Base-by-base conservation (phyloP, 805 yeast genomes). In the Suhomyces vadensis region DNA sequence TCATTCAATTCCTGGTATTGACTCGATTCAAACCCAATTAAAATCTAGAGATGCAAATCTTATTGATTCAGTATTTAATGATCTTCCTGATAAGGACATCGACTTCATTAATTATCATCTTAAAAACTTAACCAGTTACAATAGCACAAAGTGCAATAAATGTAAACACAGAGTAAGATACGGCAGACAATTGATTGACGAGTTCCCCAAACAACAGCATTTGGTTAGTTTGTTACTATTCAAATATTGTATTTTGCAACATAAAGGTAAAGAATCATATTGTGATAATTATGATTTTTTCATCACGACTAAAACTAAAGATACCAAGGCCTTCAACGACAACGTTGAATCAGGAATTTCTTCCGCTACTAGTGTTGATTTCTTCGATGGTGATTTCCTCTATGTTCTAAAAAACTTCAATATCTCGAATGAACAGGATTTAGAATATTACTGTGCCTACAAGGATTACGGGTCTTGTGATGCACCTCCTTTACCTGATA, bases 371-470 rank as follows among this genome's bases (percentile, higher is more conserved):
- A 53, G 63, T 19, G 53, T 70, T 31, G 58, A 64, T 47, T 63
- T 70, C 42, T 63, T 50, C 36, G 73, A 69, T 53, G 69, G 67
- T 44, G 75, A 69, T 42, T 70, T 67, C 49, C 51, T 67, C 38
- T 67, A 67, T 37, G 57, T 69, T 61, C 47, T 70, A 47, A 58
- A 57, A 43, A 46, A 59, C 43, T 65, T 70, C 58, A 69, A 70
- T 45, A 47, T 56, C 24, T 64, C 73, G 1, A 66, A 69, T 31
- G 67, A 67, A 10, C 55, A 62, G 16, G 70, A 69, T 39, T 56
- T 69, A 36, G 63, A 63, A 35, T 81, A 81, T 53, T 79, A 81
- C 63, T 84, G 91, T 59, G 73, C 78, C 60, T 69, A 62, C 46
- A 66, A 69, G 38, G 71, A 73, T 9, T 25, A 44, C n/a, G 47